These are phyloP conservation scores for Diaporthe citri DNA, from an alignment of 2,329 filamentous ascomycete genomes.

Conservation along the genomic window DNA sequence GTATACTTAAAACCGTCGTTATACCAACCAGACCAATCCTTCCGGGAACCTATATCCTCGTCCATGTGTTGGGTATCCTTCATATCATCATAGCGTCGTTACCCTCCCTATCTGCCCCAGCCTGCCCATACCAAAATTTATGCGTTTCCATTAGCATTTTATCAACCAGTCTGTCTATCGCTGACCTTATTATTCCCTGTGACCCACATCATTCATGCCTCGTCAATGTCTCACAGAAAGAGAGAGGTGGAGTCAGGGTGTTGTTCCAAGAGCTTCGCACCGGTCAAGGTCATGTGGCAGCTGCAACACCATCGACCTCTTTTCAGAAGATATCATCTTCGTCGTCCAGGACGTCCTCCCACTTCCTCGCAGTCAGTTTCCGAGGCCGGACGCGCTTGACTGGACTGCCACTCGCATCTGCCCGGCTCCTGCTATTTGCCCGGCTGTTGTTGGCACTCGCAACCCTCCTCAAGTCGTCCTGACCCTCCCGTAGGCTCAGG, in stretches of 20 bases:
- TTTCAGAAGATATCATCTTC: slow-evolving; percentile 54
- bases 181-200: neutral
- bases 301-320: neutral
- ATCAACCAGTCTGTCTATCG: neutral
- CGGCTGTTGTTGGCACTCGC: slow-evolving; percentile 44
- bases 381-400: slow-evolving; percentile 61
- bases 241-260: neutral
- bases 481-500: slow-evolving; percentile 59
- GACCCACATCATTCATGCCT: neutral
- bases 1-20: slow-evolving; percentile 5
- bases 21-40: neutral
- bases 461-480: slow-evolving; percentile 29
- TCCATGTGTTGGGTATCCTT: slow-evolving; percentile 27
- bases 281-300: neutral
- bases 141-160: neutral
- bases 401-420: slow-evolving; percentile 55
- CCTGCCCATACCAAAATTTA: neutral
- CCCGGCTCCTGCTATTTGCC: slow-evolving; percentile 35
- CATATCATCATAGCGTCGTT: slow-evolving; percentile 20
- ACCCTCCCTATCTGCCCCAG: neutral
- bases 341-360: slow-evolving; percentile 57
- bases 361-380: slow-evolving; percentile 60
- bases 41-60: neutral
- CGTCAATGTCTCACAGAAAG: neutral
- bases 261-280: neutral